Percentiles rank a stretch among this genome's conserved stretches.
phyloP scores from a whole-genome alignment of 345 rosid species.

The Linum trigynum region DNA sequence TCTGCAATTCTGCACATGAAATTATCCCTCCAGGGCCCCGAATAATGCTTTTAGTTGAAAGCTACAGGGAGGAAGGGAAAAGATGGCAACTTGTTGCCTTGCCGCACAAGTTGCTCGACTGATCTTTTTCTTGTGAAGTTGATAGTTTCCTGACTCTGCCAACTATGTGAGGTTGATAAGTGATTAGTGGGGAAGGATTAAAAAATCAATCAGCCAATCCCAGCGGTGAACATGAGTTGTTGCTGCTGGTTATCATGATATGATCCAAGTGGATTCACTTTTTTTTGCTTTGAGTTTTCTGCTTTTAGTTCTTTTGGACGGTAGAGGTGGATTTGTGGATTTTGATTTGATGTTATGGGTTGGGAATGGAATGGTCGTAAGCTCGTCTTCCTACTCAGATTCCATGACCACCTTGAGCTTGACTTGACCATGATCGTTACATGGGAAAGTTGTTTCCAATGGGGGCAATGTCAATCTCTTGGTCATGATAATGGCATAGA shows the following conservation, averaged over 20 bases:
- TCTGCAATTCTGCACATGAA: neutral
- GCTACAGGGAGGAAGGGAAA: neutral
- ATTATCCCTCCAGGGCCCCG: neutral
- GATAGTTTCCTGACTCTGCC: conserved; percentile 11
- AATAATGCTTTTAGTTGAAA: neutral
- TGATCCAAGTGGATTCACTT: neutral
- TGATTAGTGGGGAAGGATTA: neutral
- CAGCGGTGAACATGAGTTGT: neutral
- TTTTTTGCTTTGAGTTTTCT: no score
- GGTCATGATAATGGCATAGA: no score
- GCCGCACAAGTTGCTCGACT: conserved; percentile 23
- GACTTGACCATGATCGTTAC: neutral
- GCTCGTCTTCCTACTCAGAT: conserved; percentile 6
- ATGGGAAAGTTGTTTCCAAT: no score
- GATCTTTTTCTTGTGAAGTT: conserved; percentile 11
- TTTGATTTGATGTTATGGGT: conserved; percentile 17
- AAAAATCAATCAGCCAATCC: neutral
- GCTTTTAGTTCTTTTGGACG: conserved; percentile 12
- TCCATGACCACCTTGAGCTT: neutral
- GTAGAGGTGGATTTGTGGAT: conserved; percentile 18
- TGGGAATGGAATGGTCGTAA: conserved; percentile 1
- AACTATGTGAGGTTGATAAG: conserved; percentile 4
- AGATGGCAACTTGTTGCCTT: conserved; percentile 1
- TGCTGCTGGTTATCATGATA: neutral
- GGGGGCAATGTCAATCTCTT: no score